These are phyloP conservation scores for Colletotrichum brevisporum DNA, from an alignment of 2,329 filamentous ascomycete genomes.

Conservation along the genomic window DNA sequence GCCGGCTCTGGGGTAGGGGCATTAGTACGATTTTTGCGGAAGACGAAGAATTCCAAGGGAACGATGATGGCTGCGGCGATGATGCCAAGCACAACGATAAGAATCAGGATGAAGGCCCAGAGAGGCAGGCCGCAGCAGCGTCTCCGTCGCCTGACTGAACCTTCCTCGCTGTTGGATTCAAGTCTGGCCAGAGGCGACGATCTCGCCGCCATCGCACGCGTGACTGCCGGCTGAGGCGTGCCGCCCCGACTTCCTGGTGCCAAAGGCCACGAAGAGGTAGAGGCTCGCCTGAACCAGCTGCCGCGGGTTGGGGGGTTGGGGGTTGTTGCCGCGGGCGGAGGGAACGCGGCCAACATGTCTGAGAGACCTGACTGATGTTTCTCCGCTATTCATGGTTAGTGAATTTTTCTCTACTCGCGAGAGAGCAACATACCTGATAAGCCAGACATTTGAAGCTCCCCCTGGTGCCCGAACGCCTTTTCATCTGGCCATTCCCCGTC, in stretches of 20 bases:
- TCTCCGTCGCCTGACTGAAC: slow-evolving; percentile 59
- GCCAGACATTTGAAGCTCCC: slow-evolving; percentile 58
- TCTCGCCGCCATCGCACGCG: slow-evolving; percentile 36
- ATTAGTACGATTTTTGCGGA: slow-evolving; percentile 62
- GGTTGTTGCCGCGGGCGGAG: slow-evolving; percentile 66
- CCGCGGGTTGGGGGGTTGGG: slow-evolving; percentile 64
- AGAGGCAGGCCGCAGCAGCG: slow-evolving; percentile 87
- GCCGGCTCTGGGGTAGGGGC: slow-evolving; percentile 49
- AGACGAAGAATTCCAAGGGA: slow-evolving; percentile 77
- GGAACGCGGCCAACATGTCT: slow-evolving; percentile 77
- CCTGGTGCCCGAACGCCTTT: slow-evolving; percentile 54
- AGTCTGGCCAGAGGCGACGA: slow-evolving; percentile 23
- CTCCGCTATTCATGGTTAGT: slow-evolving; percentile 51
- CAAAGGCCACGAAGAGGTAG: slow-evolving; percentile 64
- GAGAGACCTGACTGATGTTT: slow-evolving; percentile 69
- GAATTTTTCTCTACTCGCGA: slow-evolving; percentile 27
- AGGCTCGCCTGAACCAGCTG: slow-evolving; percentile 56
- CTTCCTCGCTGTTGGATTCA: slow-evolving; percentile 44
- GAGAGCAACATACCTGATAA: slow-evolving; percentile 42
- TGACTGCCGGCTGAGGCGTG: slow-evolving; percentile 31
- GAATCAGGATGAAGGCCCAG: slow-evolving; percentile 79
- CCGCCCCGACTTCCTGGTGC: slow-evolving; percentile 45
- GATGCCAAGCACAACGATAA: slow-evolving; percentile 77
- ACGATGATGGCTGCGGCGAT: slow-evolving; percentile 87
- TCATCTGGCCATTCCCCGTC: slow-evolving; percentile 66